Evolutionary conservation across 345 rosid genomes (phyloP).

Genomic region (Syzygium jambos): DNA sequence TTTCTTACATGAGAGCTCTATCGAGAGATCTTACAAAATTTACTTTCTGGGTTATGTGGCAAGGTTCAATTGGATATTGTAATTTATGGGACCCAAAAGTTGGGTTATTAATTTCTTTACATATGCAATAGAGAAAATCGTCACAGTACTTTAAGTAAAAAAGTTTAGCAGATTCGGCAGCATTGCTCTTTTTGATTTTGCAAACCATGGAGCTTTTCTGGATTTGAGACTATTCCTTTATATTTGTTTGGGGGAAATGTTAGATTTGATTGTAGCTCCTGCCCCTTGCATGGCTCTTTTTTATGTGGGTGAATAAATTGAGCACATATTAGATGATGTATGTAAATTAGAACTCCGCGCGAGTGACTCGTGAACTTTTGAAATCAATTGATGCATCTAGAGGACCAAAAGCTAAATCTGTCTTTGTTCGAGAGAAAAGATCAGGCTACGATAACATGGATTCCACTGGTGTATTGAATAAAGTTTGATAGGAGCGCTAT

Average conservation of each 20-base stretch:
- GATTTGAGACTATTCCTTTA: neutral
- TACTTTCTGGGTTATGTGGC: neutral
- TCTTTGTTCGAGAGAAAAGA: too few species aligned
- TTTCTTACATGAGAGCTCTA: neutral
- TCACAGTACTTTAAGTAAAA: neutral
- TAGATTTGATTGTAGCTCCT: too few species aligned
- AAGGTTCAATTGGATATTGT: neutral
- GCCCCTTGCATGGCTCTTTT: too few species aligned
- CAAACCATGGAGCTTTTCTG: neutral
- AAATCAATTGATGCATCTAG: too few species aligned
- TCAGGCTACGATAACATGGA: too few species aligned
- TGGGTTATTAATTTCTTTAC: neutral
- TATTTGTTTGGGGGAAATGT: neutral
- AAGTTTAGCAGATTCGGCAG: neutral
- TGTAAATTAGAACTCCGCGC: too few species aligned
- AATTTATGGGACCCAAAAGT: neutral
- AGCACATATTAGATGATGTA: too few species aligned
- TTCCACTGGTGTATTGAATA: too few species aligned
- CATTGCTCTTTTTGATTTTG: neutral
- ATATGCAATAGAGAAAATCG: neutral
- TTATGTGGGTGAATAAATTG: too few species aligned
- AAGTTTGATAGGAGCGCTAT: too few species aligned
- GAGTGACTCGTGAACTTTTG: too few species aligned
- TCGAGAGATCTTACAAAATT: neutral
- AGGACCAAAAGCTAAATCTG: too few species aligned